Base-by-base conservation (phyloP, 2,329 filamentous ascomycete genomes). In the Diplodia mutila region DNA sequence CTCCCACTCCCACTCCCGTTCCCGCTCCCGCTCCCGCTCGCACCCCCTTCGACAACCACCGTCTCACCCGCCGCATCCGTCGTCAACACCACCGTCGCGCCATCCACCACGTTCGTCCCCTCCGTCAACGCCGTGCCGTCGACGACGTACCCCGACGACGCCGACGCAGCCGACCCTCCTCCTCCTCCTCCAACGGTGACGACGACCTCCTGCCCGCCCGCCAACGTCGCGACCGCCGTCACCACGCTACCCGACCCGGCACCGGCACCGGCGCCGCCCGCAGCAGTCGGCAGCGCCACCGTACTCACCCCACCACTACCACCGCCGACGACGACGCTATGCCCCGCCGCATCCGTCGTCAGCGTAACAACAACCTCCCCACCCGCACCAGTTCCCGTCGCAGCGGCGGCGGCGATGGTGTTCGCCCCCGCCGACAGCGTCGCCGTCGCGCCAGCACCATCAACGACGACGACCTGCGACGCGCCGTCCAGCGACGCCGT, bases 41-140 rank as follows among this genome's bases (percentile, higher is more conserved):
- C 52, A 16, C 29, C 5, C 18, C 32, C 54, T 21, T 61, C 57
- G 5, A 61, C 37, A 4, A 61, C 39, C 3, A 61, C 39, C 7
- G 39, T 61, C 2, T 7, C 7, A 7, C 57, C 39, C 18, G 16
- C 25, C 18, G 2, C 18, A 49, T 61, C 39, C 57, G 57, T 61
- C 27, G 57, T 61, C 57, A 61, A 12, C 12, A 61, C 57, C 8
- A 61, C 57, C 57, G 46, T 42, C 39, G 12, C 16, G 16, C 37
- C 57, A 3, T 14, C 21, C 55, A 59, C 21, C 23, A 39, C 42
- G 14, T 59, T 59, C 37, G 55, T 42, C 23, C 55, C 55, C 0
- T 25, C 16, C 25, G 57, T 29, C 39, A 61, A 42, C 39, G 27
- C 46, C 57, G 27, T 25, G 37, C 57, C 57, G 4, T n/a, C 57